phyloP scores from a whole-genome alignment of 2,329 filamentous ascomycete species.

The Penicillium palitans region DNA sequence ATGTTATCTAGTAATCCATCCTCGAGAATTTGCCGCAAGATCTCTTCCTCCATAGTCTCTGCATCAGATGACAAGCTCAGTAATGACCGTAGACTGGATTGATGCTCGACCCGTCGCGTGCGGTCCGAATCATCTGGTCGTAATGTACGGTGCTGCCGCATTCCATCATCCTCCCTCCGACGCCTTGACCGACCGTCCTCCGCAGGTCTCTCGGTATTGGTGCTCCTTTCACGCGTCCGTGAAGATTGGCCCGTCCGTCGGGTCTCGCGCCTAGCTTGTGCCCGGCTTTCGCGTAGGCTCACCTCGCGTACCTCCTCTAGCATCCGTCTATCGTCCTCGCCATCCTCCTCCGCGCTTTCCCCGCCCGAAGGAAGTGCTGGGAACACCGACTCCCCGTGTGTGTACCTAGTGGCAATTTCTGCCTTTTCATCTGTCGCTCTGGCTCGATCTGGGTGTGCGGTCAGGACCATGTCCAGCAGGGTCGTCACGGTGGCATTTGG shows the following conservation, averaged over 20 bases:
- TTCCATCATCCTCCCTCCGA: slow-evolving; percentile 37
- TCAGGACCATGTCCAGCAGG: slow-evolving; percentile 82
- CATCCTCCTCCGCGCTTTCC: slow-evolving; percentile 34
- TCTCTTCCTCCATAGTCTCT: slow-evolving; percentile 79
- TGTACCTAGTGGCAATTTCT: slow-evolving; percentile 74
- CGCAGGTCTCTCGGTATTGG: slow-evolving; percentile 41
- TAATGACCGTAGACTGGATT: slow-evolving; percentile 81
- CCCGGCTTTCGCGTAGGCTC: slow-evolving; percentile 59
- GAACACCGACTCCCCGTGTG: slow-evolving; percentile 76
- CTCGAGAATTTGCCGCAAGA: slow-evolving; percentile 82
- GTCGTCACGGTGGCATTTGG: slow-evolving; percentile 91
- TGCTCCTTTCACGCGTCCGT: slow-evolving; percentile 34
- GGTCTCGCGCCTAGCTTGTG: slow-evolving; percentile 29
- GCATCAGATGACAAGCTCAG: slow-evolving; percentile 73
- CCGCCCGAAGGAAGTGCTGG: slow-evolving; percentile 54
- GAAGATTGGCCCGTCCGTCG: slow-evolving; percentile 28
- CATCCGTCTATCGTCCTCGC: slow-evolving; percentile 68
- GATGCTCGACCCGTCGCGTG: slow-evolving; percentile 73
- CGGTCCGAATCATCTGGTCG: slow-evolving; percentile 32
- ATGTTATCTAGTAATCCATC: slow-evolving; percentile 86
- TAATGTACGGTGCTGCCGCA: slow-evolving; percentile 23
- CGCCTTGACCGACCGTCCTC: slow-evolving; percentile 41
- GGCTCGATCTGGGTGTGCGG: slow-evolving; percentile 73
- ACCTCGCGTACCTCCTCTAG: slow-evolving; percentile 70
- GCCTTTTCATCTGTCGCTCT: slow-evolving; percentile 71